Conservation (phyloP, 2,329 filamentous ascomycete species). For the Penicillium sp. region DNA sequence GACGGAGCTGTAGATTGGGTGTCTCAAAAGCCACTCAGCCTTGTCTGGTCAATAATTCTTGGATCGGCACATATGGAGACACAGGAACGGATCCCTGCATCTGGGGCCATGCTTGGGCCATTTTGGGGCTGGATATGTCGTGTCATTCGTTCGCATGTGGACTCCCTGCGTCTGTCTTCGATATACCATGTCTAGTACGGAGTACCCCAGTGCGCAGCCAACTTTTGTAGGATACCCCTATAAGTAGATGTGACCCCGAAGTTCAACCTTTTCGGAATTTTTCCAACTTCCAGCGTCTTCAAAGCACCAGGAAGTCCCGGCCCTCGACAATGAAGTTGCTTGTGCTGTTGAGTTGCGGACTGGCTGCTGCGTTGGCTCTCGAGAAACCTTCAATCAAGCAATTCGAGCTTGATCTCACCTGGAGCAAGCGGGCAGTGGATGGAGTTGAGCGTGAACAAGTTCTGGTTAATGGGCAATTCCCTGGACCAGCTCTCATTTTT, state of each 20-base stretch:
- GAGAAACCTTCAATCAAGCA: not conserved
- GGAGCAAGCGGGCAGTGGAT: slow-evolving; percentile 30
- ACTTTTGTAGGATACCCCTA: too few species aligned
- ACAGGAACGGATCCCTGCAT: not conserved
- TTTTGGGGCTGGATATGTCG: not conserved
- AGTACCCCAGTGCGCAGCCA: not conserved
- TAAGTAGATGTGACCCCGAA: not conserved
- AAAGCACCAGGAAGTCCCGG: not conserved
- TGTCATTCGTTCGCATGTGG: not conserved
- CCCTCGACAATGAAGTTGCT: not conserved
- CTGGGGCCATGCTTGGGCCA: not conserved
- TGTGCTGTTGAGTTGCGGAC: not conserved
- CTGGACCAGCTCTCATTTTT: slow-evolving; percentile 28
- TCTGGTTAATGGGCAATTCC: slow-evolving; percentile 31
- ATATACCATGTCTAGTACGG: too few species aligned
- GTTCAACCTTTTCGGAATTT: not conserved
- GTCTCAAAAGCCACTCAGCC: not conserved
- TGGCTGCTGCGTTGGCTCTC: not conserved
- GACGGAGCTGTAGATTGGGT: not conserved
- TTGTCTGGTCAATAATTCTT: not conserved
- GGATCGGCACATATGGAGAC: not conserved
- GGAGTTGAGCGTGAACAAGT: slow-evolving; percentile 31
- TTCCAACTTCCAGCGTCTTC: not conserved
- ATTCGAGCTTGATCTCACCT: slow-evolving; percentile 36
- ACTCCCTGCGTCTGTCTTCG: not conserved